phyloP scores from a whole-genome alignment of 805 yeast genomes.

The Candida silvicultrix region DNA sequence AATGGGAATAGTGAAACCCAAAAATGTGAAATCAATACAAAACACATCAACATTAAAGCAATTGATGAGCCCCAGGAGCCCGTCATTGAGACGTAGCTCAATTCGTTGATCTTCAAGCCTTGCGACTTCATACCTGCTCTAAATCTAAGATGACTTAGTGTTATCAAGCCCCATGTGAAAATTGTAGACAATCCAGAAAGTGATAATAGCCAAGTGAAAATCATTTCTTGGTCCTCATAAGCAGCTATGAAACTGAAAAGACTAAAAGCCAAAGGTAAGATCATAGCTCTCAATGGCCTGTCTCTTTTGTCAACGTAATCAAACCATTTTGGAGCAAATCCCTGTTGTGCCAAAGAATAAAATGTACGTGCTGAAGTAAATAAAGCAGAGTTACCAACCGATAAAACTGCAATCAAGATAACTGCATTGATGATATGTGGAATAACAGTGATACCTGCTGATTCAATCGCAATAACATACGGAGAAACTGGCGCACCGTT shows the following conservation, averaged over 20 bases:
- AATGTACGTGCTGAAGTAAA: slow-evolving; percentile 42
- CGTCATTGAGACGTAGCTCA: slow-evolving; percentile 44
- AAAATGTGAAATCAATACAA: slow-evolving; percentile 51
- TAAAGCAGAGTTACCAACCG: slow-evolving; percentile 55
- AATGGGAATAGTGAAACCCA: slow-evolving; percentile 62
- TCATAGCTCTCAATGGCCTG: slow-evolving; percentile 51
- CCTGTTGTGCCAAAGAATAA: slow-evolving; percentile 50
- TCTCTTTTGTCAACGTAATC: slow-evolving; percentile 51
- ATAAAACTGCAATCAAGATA: slow-evolving; percentile 53
- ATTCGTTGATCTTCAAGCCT: slow-evolving; percentile 38
- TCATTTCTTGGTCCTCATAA: slow-evolving; percentile 46
- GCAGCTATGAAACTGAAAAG: slow-evolving; percentile 62
- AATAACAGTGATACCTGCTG: slow-evolving; percentile 48
- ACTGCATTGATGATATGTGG: slow-evolving; percentile 62
- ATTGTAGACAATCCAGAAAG: slow-evolving; percentile 55
- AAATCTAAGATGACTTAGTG: slow-evolving; percentile 49
- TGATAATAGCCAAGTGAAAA: slow-evolving; percentile 59
- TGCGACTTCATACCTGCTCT: slow-evolving; percentile 51
- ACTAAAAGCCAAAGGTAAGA: slow-evolving; percentile 44
- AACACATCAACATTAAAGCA: slow-evolving; percentile 39
- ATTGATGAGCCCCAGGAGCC: slow-evolving; percentile 48
- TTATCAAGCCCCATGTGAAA: slow-evolving; percentile 57
- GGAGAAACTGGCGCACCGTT: slow-evolving; percentile 56
- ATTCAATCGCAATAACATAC: slow-evolving; percentile 54
- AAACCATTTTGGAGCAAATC: slow-evolving; percentile 48